Conservation (phyloP, 495 filamentous ascomycete genomes). For the Terfezia boudieri region DNA sequence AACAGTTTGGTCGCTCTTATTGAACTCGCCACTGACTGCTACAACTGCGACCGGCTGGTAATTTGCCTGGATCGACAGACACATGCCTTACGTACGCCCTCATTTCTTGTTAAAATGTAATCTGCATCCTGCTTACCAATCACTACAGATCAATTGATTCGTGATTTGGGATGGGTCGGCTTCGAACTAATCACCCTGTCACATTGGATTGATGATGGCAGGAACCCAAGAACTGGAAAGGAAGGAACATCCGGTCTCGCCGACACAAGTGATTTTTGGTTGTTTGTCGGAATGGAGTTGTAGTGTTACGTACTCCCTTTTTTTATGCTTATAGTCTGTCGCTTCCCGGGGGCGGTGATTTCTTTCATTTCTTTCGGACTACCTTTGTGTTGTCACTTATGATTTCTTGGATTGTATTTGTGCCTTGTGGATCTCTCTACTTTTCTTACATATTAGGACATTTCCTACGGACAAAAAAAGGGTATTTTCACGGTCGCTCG, state of each 20-base stretch:
- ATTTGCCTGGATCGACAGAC: conserved; percentile 54
- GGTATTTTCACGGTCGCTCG: too few relatives aligned
- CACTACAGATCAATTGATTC: conserved; percentile 33
- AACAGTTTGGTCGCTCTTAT: conserved; percentile 68
- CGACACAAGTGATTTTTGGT: conserved; percentile 47
- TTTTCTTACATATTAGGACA: too few relatives aligned
- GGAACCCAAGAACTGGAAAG: conserved; percentile 3
- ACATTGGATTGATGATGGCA: conserved; percentile 32
- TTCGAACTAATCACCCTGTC: conserved; percentile 62
- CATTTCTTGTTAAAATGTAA: neutral
- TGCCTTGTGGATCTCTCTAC: too few relatives aligned
- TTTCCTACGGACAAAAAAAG: too few relatives aligned
- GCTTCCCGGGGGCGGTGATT: too few relatives aligned
- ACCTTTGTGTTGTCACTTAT: too few relatives aligned
- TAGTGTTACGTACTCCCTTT: conserved; percentile 18
- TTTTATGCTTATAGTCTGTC: neutral
- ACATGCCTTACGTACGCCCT: conserved; percentile 21
- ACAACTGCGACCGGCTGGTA: conserved; percentile 55
- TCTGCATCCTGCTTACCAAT: neutral
- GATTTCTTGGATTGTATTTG: too few relatives aligned
- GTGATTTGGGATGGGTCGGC: conserved; percentile 77
- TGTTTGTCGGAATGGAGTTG: conserved; percentile 69
- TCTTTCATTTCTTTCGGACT: too few relatives aligned
- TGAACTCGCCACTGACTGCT: conserved; percentile 52
- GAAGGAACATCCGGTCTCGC: conserved; percentile 14